Conservation (phyloP, 208 protist species). For the Sergeia podlipaevii region DNA sequence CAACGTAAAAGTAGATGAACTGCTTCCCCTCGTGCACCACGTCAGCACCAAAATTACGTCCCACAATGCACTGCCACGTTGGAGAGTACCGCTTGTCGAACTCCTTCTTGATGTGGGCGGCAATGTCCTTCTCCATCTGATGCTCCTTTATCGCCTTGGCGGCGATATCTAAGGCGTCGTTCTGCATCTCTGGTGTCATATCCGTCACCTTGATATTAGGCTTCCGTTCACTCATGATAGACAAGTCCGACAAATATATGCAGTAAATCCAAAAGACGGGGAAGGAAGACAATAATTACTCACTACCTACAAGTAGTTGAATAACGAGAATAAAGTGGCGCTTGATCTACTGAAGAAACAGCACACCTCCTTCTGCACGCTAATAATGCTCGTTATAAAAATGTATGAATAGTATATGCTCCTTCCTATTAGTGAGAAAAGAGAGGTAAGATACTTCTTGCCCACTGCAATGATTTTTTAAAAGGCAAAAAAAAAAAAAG, state of each 20-base stretch:
- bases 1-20: constrained; percentile 99
- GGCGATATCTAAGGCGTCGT: constrained; percentile 97
- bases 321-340: no score
- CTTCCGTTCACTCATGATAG: constrained; percentile 83
- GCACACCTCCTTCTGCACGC: no score
- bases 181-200: constrained; percentile 95
- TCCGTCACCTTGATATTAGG: constrained; percentile 92
- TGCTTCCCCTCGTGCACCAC: constrained; percentile 99
- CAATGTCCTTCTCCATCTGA: constrained; percentile 99
- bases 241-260: no score
- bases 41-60: constrained; percentile 99
- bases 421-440: no score
- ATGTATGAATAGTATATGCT: no score
- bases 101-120: constrained; percentile 99
- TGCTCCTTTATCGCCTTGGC: constrained; percentile 98
- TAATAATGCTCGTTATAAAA: no score
- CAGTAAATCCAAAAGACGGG: background rate
- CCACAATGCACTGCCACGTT: constrained; percentile 99
- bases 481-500: no score
- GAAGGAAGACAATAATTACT: background rate
- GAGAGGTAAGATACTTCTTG: no score
- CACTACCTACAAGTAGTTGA: no score
- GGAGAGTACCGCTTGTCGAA: constrained; percentile 99
- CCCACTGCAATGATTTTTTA: no score
- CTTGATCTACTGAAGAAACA: no score